Evolutionary conservation across 768 basidiomycete genomes (phyloP), one percentile per base, ranked within the genome.

Genomic region (Tylopilus vinaceipallidus): DNA sequence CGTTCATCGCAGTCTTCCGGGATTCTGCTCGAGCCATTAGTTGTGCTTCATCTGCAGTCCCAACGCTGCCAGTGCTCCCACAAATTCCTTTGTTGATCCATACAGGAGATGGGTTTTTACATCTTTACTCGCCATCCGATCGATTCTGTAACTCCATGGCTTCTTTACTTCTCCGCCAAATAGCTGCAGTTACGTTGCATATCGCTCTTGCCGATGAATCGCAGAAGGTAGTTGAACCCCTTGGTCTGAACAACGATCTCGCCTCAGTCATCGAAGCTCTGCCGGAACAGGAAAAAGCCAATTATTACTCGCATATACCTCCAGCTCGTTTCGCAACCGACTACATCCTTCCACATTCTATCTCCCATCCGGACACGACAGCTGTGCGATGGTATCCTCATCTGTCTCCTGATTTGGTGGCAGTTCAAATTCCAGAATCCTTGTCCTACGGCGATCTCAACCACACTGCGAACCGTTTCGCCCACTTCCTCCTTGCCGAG

Each of bases 401-500:
- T 24, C 32, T 64, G 16, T 49, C 47, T 6, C 36, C 38, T n/a
- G 44, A 37, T n/a, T 33, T 8, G 22, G 45, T 12, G 26, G 32
- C 20, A n/a, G 29, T 32, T 29, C 36, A 26, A 16, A 43, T 33
- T 6, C 36, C 41, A 11, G 49, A 63, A 46, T 47, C 33, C 12
- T n/a, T 62, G 34, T 55, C 61, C 19, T 77, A 76, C 53, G 27
- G 33, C 32, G 66, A 72, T 36, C 60, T 76, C 22, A 59, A 76
- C 43, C 53, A 44, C 16, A 58, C 52, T 29, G 66, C 73, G 11
- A 77, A 78, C 52, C 67, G 68, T 54, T 51, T 76, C 2, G 75
- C 74, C 9, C 72, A 64, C 11, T 78, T 76, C 72, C 56, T 79
- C 29, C 51, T 71, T 17, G 52, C 52, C 5, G 52, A 50, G 14